Evolutionary conservation across 202 grass and related monocot species (phyloP), one percentile per base, ranked within the genome.

Genomic region (Zizania palustris): DNA sequence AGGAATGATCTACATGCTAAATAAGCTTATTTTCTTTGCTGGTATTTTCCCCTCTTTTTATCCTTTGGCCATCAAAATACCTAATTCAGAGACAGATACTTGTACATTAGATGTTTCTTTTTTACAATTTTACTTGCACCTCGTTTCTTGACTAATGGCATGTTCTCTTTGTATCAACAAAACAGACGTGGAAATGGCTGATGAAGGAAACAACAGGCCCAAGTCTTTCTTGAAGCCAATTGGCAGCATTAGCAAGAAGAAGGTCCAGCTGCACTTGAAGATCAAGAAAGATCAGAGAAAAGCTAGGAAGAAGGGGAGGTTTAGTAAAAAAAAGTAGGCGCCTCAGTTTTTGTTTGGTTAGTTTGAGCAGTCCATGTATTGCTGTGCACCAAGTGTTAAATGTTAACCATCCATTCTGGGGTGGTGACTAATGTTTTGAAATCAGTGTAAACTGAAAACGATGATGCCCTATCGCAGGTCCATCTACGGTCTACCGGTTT

Each of bases 161-260:
- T 65, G 38, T 0, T 53, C 11, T 34, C n/a, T 16, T 34, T 35
- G 48, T 44, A 67, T 68, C 63, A 13, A 58, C 28, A 50, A 61
- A 75, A 41, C 76, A 93, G 91, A 97, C 42, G 84, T 90, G n/a
- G 93, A 91, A 67, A 89, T 86, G 69, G 63, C 85, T 40, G 88
- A 93, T 20, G 88, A 60, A 83, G 88, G 88, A 72, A 87, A 57
- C 43, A 84, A 44, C 5, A 87, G 37, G 69, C 68, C 79, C 0
- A 69, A 72, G 56, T 82, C 85, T 39, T 48, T 84, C 1, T 84
- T 97, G 71, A 97, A 93, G 44, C 89, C 94, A 44, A 74, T 84
- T 8, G 91, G 91, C 36, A 88, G 72, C 54, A 92, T 97, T 73
- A 85, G 91, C 60, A 97, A 97, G 91, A 97, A 92, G 63, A 92